Evolutionary conservation across 1,284 basidiomycete genomes (phyloP).

Genomic region (Athelia sp.): DNA sequence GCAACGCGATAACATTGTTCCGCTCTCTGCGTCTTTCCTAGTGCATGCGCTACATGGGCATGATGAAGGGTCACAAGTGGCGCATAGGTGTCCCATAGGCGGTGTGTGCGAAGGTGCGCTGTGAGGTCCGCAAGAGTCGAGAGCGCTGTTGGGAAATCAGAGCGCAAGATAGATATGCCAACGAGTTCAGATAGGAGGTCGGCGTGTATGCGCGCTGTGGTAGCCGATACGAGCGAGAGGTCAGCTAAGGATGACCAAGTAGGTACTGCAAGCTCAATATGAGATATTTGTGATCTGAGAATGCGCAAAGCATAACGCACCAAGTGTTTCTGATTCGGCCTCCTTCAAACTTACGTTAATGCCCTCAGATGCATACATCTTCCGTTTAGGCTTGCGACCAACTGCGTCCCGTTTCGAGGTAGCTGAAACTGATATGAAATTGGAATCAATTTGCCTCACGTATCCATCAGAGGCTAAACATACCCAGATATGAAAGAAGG

Average conservation of each 20-base stretch:
- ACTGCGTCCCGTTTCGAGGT: conserved; percentile 65
- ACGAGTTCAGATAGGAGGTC: conserved; percentile 66
- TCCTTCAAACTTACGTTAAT: conserved; percentile 41
- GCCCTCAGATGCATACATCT: conserved; percentile 62
- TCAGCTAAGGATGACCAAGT: conserved; percentile 48
- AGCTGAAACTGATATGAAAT: conserved; percentile 45
- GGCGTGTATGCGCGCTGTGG: conserved; percentile 58
- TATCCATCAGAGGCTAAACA: conserved; percentile 26
- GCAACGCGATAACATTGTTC: conserved; percentile 58
- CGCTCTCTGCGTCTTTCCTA: conserved; percentile 43
- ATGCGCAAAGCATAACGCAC: conserved; percentile 13
- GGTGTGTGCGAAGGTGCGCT: conserved; percentile 53
- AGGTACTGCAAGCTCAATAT: too few species aligned
- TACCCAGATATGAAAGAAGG: not conserved
- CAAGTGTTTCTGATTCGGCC: conserved; percentile 35
- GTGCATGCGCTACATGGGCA: conserved; percentile 66
- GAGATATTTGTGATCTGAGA: too few species aligned
- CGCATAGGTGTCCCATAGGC: conserved; percentile 51
- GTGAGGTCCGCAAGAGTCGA: conserved; percentile 41
- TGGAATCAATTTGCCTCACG: conserved; percentile 25
- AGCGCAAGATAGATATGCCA: conserved; percentile 45
- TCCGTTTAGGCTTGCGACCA: conserved; percentile 66
- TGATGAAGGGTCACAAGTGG: conserved; percentile 62
- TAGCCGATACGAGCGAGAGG: conserved; percentile 40
- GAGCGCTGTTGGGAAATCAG: conserved; percentile 60